Evolutionary conservation across 495 filamentous ascomycete genomes (phyloP).

Genomic region (Cercophora newfieldiana): DNA sequence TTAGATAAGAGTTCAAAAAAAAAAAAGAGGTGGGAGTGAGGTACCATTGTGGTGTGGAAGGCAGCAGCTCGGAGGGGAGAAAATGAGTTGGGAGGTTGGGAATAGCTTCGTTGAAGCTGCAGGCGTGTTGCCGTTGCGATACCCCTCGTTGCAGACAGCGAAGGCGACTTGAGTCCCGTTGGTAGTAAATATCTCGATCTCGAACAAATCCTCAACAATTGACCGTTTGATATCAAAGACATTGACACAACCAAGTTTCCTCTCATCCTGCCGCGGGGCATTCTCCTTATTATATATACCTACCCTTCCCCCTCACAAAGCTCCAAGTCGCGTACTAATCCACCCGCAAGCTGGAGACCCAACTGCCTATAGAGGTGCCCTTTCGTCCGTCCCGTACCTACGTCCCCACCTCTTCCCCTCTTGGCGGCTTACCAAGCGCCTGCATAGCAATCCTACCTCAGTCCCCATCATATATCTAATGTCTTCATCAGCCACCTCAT

Average conservation of each 20-base stretch:
- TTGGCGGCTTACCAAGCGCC: constrained; percentile 3
- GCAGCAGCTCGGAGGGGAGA: not conserved
- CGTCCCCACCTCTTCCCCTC: not conserved
- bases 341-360: no score
- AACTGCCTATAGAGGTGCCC: not conserved
- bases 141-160: not conserved
- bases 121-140: not conserved
- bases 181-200: no score
- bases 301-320: not conserved
- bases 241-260: no score
- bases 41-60: not conserved
- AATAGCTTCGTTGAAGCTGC: not conserved
- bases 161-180: not conserved
- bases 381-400: not conserved
- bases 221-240: no score
- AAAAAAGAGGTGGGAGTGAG: no score
- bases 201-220: no score
- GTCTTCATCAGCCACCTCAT: constrained; percentile 10
- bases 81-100: not conserved
- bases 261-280: no score
- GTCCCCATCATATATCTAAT: not conserved
- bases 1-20: no score
- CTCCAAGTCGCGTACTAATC: not conserved
- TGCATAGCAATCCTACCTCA: no score
- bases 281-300: not conserved